Evolutionary conservation across 2,329 filamentous ascomycete species (phyloP), one percentile per base, ranked within the genome.

Genomic region (Scopulariopsis brevicaulis): DNA sequence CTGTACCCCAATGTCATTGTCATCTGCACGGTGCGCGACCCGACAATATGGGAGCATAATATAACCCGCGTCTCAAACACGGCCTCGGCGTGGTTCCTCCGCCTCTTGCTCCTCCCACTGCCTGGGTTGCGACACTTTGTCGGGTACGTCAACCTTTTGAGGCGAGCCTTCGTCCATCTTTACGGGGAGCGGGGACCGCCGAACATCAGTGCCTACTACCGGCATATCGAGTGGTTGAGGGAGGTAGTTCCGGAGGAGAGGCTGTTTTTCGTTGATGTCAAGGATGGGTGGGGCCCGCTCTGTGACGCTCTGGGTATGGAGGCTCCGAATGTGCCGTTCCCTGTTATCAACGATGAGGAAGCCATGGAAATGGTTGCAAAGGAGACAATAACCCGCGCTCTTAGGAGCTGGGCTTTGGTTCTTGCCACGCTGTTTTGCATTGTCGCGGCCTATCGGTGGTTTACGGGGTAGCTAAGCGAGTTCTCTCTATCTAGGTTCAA

Each of bases 251-350:
- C 61, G 3, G 66, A 69, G 18, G 64, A 69, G 0, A 62, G 72
- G 24, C 62, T 77, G 22, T 70, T 75, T 57, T 76, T 66, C 59
- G 63, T 24, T 24, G 12, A 62, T n/a, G 65, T 74, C 14, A 65
- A 65, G 25, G 68, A 72, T 7, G 73, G 74, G 3, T 76, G 72
- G 71, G 64, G 54, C 18, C 72, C 74, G 7, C 65, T 76, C 7
- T 76, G 74, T 55, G 59, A 66, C 18, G 70, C 72, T 46, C 65
- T 77, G 3, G 68, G 63, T 6, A 69, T 74, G 51, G 65, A 70
- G 0, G 64, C 73, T 34, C 74, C 74, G 1, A 20, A 50, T 12
- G 46, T 50, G 22, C 46, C 46, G 20, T 50, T 50, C 22, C 46
- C 46, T 2, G n/a, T 5, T 11, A 24, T 50, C 46, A 14, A 50